A percentile compares a stretch with the other conserved stretches of the same genome.
Conservation (phyloP, 2,329 filamentous ascomycete species). For the Fusarium metavorans region DNA sequence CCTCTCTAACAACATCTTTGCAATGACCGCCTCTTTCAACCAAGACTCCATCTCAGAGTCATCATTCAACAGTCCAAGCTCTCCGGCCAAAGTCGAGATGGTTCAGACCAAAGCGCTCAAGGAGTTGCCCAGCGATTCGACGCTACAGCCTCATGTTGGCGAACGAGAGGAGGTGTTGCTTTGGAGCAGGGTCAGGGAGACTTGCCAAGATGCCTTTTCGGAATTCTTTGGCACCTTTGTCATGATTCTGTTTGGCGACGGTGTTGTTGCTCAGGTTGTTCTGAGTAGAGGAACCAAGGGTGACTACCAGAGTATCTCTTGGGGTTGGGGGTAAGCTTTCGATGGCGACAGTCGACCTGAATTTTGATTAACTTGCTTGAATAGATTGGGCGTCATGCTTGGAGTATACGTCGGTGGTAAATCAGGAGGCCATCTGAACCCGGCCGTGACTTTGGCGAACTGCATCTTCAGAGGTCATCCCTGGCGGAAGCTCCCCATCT, state of each 20-base stretch:
- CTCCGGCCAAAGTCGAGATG: slow-evolving; percentile 50
- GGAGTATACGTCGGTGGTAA: slow-evolving; percentile 75
- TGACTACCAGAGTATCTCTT: slow-evolving; percentile 62
- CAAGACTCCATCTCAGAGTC: slow-evolving; percentile 51
- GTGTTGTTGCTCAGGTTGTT: slow-evolving; percentile 77
- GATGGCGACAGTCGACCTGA: background rate
- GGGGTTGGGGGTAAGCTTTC: slow-evolving; percentile 61
- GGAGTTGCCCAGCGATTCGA: slow-evolving; percentile 34
- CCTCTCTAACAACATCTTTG: slow-evolving; percentile 4
- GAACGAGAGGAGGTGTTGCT: slow-evolving; percentile 44
- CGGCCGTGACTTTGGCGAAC: slow-evolving; percentile 77
- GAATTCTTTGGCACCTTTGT: slow-evolving; percentile 78
- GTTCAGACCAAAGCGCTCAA: slow-evolving; percentile 39
- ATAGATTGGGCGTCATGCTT: slow-evolving; percentile 74
- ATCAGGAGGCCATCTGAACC: slow-evolving; percentile 76
- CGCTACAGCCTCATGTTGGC: slow-evolving; percentile 28
- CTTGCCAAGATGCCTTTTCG: slow-evolving; percentile 69
- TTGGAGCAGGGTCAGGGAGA: slow-evolving; percentile 66
- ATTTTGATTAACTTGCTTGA: background rate
- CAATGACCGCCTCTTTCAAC: slow-evolving; percentile 46
- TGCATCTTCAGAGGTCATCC: slow-evolving; percentile 77
- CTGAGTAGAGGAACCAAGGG: slow-evolving; percentile 65
- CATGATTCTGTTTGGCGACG: slow-evolving; percentile 76
- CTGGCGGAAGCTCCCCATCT: slow-evolving; percentile 77
- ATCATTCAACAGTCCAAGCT: slow-evolving; percentile 48